Percentiles rank a stretch among this genome's conserved stretches.
Evolutionary conservation across 192 early-diverging fungal species (phyloP).

Genomic region (Globomyces pollinis-pini): DNA sequence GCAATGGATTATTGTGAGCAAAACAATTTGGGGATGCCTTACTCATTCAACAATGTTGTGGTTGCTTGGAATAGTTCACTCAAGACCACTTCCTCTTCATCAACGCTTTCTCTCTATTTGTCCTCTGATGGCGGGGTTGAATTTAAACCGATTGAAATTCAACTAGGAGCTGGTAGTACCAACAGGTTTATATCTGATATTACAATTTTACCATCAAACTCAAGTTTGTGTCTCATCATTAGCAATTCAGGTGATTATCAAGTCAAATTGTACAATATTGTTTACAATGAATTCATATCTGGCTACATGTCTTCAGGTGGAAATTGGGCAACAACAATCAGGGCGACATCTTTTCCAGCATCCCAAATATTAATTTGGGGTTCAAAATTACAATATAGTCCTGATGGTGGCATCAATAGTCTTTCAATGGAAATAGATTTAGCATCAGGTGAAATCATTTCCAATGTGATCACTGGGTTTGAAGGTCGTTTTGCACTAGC

Average conservation of each 20-base stretch:
- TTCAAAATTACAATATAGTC: slow-evolving; percentile 3
- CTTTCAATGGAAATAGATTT: neutral
- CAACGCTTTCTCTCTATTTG: too few species aligned
- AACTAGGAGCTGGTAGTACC: neutral
- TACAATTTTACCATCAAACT: neutral
- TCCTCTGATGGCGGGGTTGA: neutral
- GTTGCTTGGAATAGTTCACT: too few species aligned
- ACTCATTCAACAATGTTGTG: too few species aligned
- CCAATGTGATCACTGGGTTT: neutral
- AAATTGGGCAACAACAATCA: neutral
- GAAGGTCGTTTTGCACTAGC: neutral
- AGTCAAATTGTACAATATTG: neutral
- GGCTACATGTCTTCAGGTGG: too few species aligned
- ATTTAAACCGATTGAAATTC: neutral
- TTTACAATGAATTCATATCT: too few species aligned
- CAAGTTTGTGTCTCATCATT: neutral
- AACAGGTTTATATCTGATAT: neutral
- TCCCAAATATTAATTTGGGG: neutral
- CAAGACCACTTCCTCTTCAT: too few species aligned
- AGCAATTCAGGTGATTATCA: neutral
- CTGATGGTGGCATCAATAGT: neutral
- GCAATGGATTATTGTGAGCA: too few species aligned
- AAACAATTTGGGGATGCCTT: too few species aligned
- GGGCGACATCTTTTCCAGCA: neutral
- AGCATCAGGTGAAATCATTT: neutral